Conservation (phyloP, 208 protist genomes). For the Leishmania mexicana region DNA sequence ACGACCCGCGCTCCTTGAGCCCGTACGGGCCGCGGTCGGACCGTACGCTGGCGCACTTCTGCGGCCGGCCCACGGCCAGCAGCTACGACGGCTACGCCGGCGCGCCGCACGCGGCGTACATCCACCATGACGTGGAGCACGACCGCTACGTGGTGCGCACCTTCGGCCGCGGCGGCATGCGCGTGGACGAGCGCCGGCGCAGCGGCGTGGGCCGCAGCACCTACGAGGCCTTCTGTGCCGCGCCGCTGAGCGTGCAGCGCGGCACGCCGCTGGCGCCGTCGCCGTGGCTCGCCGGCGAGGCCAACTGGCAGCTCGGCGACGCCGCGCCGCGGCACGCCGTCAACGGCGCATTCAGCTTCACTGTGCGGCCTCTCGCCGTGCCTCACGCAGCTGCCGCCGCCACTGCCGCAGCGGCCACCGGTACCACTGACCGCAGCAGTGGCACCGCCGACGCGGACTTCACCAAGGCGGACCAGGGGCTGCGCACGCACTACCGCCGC, state of each 20-base stretch:
- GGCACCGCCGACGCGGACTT: neutral
- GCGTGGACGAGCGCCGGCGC: conserved; percentile 19
- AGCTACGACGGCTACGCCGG: conserved; percentile 28
- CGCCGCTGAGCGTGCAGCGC: neutral
- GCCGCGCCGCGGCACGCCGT: neutral
- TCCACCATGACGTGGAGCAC: conserved; percentile 26
- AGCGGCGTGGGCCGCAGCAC: conserved; percentile 15
- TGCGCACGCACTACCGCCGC: conserved; percentile 25
- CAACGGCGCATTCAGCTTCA: conserved; percentile 14
- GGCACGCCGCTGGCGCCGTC: conserved; percentile 21
- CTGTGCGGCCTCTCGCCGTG: conserved; percentile 2
- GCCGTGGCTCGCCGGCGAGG: neutral
- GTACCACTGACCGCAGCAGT: neutral
- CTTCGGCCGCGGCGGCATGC: conserved; percentile 26
- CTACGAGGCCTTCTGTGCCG: conserved; percentile 23
- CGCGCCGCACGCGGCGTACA: conserved; percentile 18
- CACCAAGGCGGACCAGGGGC: conserved; percentile 6
- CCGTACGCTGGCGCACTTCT: conserved; percentile 10
- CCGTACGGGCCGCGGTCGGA: conserved; percentile 3
- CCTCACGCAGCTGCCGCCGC: neutral
- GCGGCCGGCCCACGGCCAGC: conserved; percentile 23
- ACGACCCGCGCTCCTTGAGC: conserved; percentile 20
- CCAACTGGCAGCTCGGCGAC: conserved; percentile 22
- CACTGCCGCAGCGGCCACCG: neutral
- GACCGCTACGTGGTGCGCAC: conserved; percentile 31